Percentiles rank a stretch among this genome's conserved stretches.
phyloP scores from a whole-genome alignment of 2,329 filamentous ascomycete species.

The Trichophyton rubrum region DNA sequence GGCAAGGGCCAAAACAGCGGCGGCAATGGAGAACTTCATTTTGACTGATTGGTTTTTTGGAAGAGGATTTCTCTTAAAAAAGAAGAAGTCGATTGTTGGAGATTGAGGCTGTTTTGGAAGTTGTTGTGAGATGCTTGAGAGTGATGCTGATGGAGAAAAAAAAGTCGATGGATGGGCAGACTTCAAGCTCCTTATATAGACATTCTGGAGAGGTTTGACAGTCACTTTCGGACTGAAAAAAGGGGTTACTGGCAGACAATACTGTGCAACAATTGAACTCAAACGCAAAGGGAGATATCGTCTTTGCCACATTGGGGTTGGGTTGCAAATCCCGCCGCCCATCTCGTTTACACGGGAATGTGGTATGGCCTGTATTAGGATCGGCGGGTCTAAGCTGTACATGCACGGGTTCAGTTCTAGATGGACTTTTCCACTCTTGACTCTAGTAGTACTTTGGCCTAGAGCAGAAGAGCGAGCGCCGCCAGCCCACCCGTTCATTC shows the following conservation, averaged over 20 bases:
- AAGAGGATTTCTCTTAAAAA: constrained; percentile 7
- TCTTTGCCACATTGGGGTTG: constrained; percentile 2
- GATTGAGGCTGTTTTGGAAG: constrained; percentile 5
- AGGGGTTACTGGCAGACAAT: constrained; percentile 3
- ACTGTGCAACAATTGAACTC: constrained; percentile 1
- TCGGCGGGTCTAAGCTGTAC: constrained; percentile 1
- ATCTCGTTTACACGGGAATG: background rate
- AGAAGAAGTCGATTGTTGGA: constrained; percentile 7
- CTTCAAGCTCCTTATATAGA: constrained; percentile 10
- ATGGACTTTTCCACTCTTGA: background rate
- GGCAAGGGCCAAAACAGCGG: constrained; percentile 31
- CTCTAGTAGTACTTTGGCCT: background rate
- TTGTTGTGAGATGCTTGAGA: constrained; percentile 9
- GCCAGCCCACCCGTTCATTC: too few relatives aligned
- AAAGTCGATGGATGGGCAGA: constrained; percentile 7
- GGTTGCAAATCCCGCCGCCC: background rate
- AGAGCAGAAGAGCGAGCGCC: too few relatives aligned
- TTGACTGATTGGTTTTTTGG: constrained; percentile 9
- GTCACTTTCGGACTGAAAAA: background rate
- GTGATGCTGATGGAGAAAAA: constrained; percentile 11
- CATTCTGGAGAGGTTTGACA: background rate
- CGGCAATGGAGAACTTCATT: constrained; percentile 23
- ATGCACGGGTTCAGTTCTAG: background rate
- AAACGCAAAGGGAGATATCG: constrained; percentile 2
- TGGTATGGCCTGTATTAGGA: background rate